phyloP scores from a whole-genome alignment of 2,329 filamentous ascomycete species.

The Cordyceps tenuipes region DNA sequence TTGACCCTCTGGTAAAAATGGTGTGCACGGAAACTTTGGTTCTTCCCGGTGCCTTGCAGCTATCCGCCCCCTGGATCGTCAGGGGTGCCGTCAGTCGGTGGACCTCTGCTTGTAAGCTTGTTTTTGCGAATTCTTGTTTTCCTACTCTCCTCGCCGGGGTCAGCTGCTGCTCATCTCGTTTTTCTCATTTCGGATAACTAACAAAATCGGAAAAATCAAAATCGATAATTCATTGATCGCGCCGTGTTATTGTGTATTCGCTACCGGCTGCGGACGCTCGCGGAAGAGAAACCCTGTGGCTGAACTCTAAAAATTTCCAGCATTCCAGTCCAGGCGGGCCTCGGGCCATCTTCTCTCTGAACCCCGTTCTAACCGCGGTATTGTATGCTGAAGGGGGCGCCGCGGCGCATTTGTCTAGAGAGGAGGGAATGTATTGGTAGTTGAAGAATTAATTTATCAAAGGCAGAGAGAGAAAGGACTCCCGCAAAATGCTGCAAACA shows the following conservation, averaged over 20 bases:
- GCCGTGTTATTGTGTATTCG: too few species aligned
- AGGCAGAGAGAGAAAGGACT: background rate
- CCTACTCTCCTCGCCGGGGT: background rate
- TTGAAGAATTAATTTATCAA: background rate
- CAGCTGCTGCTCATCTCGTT: background rate
- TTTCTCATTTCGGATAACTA: background rate
- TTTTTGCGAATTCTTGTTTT: background rate
- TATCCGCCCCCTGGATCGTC: background rate
- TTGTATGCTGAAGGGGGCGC: background rate
- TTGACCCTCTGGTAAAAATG: background rate
- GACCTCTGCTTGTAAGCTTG: background rate
- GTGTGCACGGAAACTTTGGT: background rate
- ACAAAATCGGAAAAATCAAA: background rate
- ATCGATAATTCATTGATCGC: too few species aligned
- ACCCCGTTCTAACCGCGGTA: background rate
- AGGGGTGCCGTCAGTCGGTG: background rate
- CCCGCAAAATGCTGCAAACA: background rate
- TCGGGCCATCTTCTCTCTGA: background rate
- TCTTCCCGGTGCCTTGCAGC: background rate
- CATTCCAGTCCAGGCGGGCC: background rate
- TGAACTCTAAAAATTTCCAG: background rate
- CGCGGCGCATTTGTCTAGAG: background rate
- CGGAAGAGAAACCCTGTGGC: too few species aligned
- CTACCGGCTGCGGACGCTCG: too few species aligned
- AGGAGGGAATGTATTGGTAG: background rate